Evolutionary conservation across 2,329 filamentous ascomycete genomes (phyloP).

Genomic region (Coniochaeta sp.): DNA sequence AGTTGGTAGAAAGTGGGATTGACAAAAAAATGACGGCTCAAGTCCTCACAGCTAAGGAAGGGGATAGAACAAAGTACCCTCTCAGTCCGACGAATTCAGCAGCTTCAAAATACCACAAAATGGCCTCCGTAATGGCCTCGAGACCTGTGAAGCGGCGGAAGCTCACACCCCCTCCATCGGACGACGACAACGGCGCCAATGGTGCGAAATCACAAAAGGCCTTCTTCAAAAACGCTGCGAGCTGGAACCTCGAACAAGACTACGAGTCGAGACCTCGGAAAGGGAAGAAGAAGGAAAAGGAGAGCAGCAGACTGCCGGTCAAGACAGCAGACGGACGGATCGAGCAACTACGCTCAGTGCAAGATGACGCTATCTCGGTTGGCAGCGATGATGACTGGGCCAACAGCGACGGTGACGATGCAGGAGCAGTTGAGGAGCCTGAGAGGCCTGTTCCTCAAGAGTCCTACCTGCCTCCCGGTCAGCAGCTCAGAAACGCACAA

Average conservation of each 20-base stretch:
- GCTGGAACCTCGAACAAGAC: conserved; percentile 87
- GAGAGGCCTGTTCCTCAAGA: conserved; percentile 36
- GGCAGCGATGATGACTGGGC: conserved; percentile 59
- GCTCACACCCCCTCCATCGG: conserved; percentile 43
- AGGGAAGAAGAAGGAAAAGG: conserved; percentile 63
- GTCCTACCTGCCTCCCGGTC: conserved; percentile 62
- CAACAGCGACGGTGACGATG: conserved; percentile 49
- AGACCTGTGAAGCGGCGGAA: conserved; percentile 50
- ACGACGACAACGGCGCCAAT: conserved; percentile 32
- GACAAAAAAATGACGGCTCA: background rate
- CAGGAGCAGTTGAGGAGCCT: conserved; percentile 40
- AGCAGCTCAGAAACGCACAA: conserved; percentile 81
- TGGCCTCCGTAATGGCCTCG: conserved; percentile 31
- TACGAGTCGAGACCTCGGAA: conserved; percentile 80
- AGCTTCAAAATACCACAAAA: background rate
- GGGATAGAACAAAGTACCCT: background rate
- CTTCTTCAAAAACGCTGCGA: conserved; percentile 67
- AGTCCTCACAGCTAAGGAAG: background rate
- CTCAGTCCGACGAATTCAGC: background rate
- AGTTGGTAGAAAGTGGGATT: background rate
- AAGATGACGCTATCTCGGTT: conserved; percentile 52
- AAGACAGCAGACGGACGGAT: conserved; percentile 74
- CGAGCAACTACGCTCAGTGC: conserved; percentile 48
- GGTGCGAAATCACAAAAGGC: conserved; percentile 43
- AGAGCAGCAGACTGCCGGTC: conserved; percentile 73